Base-by-base conservation (phyloP, 2,329 filamentous ascomycete genomes). In the Fusarium zealandicum region DNA sequence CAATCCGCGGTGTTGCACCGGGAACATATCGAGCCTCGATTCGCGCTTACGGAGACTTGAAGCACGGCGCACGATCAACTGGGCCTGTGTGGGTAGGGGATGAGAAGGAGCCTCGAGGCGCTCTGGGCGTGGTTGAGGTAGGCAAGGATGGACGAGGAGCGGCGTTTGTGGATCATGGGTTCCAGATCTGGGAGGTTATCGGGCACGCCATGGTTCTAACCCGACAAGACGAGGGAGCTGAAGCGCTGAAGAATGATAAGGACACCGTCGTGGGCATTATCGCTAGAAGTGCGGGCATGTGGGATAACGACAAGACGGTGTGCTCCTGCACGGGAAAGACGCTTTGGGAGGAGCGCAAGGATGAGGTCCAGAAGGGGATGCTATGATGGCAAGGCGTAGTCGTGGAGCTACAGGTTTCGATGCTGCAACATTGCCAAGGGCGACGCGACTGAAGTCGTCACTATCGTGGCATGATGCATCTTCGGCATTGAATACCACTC, bases 271-370 rank as follows among this genome's bases (percentile, higher is more conserved):
- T 96, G 2, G 95, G 95, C 8, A 93, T 99, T 44, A 91, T 99
- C 76, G 95, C 95, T 41, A 82, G 95, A 70, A 97, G 93, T 74
- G 93, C 95, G 13, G 95, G 95, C n/a, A 89, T 96, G 57, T 99
- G 95, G 95, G 93, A 97, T 73, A 96, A 99, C 68, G 92, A 97
- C 72, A 99, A 98, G 82, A 96, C 90, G 38, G 93, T 99, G 6
- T 99, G 95, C 74, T 96, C 92, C 40, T 99, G 95, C 75, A 96
- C 92, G 31, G 95, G 95, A 4, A 98, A 98, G 85, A 98, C 93
- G 51, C 85, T 99, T 10, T 99, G 95, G 95, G 90, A 99, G 75
- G 95, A 99, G 80, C 86, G 95, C 66, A 88, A 88, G 75, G 93
- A 97, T 69, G 91, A 96, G 77, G 86, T 93, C 35, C 82, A 83